Conservation (phyloP, 352 stramenopile species). For the Phytopythium kandeliae region DNA sequence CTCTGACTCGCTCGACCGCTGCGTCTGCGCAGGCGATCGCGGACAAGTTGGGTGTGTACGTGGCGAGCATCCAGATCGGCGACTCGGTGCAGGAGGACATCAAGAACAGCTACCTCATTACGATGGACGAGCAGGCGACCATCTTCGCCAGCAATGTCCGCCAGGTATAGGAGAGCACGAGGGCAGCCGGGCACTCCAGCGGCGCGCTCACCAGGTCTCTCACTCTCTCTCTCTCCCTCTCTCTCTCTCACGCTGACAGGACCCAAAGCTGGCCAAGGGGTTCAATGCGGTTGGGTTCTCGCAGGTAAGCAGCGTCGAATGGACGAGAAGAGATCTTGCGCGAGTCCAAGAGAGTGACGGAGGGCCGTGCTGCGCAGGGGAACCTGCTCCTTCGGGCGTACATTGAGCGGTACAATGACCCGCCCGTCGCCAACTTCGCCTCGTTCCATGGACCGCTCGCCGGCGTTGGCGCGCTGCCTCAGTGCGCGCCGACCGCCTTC, state of each 20-base stretch:
- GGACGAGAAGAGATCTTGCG: too few species aligned
- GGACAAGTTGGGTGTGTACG: slow-evolving; percentile 80
- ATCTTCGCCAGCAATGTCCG: slow-evolving; percentile 84
- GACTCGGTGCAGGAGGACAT: slow-evolving; percentile 79
- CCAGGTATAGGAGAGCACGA: too few species aligned
- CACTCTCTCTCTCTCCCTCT: not conserved
- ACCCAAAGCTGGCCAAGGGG: slow-evolving; percentile 75
- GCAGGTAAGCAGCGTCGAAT: slow-evolving; percentile 40
- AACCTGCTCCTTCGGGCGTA: slow-evolving; percentile 94
- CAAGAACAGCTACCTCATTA: slow-evolving; percentile 92
- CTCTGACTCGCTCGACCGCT: not conserved
- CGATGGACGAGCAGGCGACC: slow-evolving; percentile 88
- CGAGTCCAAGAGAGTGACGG: not conserved
- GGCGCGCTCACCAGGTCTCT: not conserved
- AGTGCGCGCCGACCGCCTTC: slow-evolving; percentile 80
- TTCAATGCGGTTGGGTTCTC: slow-evolving; percentile 94
- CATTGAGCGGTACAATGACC: slow-evolving; percentile 91
- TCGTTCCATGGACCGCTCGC: slow-evolving; percentile 91
- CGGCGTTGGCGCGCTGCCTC: slow-evolving; percentile 84
- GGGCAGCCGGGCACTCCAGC: too few species aligned
- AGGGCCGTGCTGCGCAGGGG: slow-evolving; percentile 25
- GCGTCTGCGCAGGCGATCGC: slow-evolving; percentile 40
- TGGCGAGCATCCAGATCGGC: slow-evolving; percentile 87
- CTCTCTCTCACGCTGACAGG: slow-evolving; percentile 21
- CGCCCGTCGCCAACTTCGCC: slow-evolving; percentile 88